phyloP scores from a whole-genome alignment of 1,284 basidiomycete genomes.

The Polyporus tsugae region DNA sequence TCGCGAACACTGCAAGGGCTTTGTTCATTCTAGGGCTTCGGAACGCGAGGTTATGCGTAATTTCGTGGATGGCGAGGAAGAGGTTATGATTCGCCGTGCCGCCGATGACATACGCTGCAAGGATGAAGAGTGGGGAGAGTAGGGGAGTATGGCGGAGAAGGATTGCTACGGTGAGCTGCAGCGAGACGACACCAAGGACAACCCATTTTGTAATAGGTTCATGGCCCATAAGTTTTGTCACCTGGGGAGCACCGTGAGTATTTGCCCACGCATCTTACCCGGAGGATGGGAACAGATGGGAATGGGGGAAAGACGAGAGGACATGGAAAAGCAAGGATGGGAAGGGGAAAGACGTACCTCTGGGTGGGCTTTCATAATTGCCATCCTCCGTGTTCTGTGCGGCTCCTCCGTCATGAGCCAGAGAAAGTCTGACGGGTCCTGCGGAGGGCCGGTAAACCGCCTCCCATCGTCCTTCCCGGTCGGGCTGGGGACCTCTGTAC shows the following conservation, averaged over 20 bases:
- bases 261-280: not conserved
- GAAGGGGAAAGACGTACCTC: constrained; percentile 64
- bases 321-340: not conserved
- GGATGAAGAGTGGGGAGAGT: constrained; percentile 76
- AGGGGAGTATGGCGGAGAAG: constrained; percentile 73
- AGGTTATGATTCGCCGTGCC: constrained; percentile 98
- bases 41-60: constrained; percentile 98
- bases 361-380: constrained; percentile 94
- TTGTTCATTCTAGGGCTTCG: constrained; percentile 87
- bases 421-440: constrained; percentile 83
- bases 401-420: constrained; percentile 99
- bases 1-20: constrained; percentile 88
- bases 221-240: constrained; percentile 94
- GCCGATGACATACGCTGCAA: constrained; percentile 87
- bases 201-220: constrained; percentile 92
- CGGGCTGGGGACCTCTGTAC: constrained; percentile 58
- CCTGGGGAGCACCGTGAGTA: constrained; percentile 52
- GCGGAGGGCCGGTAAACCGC: constrained; percentile 59
- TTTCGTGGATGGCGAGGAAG: constrained; percentile 98
- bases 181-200: constrained; percentile 78
- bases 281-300: constrained; percentile 3
- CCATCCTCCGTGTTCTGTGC: constrained; percentile 86
- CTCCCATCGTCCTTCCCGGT: constrained; percentile 51
- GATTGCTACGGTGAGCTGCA: constrained; percentile 79
- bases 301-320: not conserved